Conservation (phyloP, 148 eudicot genomes). For the Talinum fruticosum region DNA sequence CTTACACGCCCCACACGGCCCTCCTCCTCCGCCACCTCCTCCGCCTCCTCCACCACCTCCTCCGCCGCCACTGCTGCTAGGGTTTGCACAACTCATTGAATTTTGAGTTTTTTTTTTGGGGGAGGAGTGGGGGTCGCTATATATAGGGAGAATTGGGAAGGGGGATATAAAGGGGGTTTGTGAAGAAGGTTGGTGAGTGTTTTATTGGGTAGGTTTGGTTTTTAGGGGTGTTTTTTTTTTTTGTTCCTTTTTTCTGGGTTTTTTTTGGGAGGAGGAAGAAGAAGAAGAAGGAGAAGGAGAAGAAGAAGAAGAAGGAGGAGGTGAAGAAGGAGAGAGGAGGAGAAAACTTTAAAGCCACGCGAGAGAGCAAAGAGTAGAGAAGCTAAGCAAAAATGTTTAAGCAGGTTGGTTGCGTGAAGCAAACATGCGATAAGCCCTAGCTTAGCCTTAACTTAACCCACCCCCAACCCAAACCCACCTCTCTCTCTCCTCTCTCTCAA, state of each 20-base stretch:
- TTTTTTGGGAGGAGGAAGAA: not conserved
- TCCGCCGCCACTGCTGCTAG: slow-evolving; percentile 29
- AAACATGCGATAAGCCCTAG: slow-evolving; percentile 78
- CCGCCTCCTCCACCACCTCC: slow-evolving; percentile 13
- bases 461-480: slow-evolving; percentile 1
- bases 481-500: not conserved
- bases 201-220: slow-evolving; percentile 23
- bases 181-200: slow-evolving; percentile 33
- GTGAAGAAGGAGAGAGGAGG: slow-evolving; percentile 27
- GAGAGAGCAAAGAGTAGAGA: slow-evolving; percentile 56
- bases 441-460: slow-evolving; percentile 16
- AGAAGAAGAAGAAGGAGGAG: slow-evolving; percentile 14
- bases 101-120: not conserved
- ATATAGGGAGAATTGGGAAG: not conserved
- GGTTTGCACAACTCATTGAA: slow-evolving; percentile 42
- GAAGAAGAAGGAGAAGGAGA: not conserved
- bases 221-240: not conserved
- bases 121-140: not conserved
- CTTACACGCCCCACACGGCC: slow-evolving; percentile 98
- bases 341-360: slow-evolving; percentile 88
- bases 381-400: slow-evolving; percentile 16
- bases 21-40: slow-evolving; percentile 42
- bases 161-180: slow-evolving; percentile 10
- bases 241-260: not conserved
- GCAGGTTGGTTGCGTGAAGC: slow-evolving; percentile 99